These are phyloP conservation scores for Vitis riparia DNA, from an alignment of 164 flowering plant species.

Conservation along the genomic window DNA sequence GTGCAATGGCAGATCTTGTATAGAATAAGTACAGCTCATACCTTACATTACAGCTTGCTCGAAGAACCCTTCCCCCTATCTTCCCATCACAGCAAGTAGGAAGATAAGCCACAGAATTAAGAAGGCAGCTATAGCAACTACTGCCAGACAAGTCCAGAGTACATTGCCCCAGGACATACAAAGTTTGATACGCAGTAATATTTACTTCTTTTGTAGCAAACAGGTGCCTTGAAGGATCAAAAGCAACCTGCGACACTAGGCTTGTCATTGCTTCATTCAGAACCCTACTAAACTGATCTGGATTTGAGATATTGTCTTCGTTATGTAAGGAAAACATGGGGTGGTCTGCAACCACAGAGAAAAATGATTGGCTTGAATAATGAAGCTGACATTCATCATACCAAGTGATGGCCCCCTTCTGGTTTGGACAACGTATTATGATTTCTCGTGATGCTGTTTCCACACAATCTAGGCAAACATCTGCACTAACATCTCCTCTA, in stretches of 20 bases:
- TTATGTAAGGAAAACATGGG: no score
- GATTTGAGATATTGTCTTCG: no score
- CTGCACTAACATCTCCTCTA: no score
- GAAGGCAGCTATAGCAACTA: conserved; percentile 23
- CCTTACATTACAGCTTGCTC: conserved; percentile 24
- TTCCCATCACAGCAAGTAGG: conserved; percentile 3
- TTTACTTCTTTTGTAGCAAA: conserved; percentile 13
- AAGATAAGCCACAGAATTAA: conserved; percentile 7
- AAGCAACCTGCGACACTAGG: conserved; percentile 5
- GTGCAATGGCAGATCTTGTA: no score
- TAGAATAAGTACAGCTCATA: conserved; percentile 14
- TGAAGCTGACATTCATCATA: no score
- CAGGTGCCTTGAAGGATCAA: conserved; percentile 9
- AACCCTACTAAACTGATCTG: no score
- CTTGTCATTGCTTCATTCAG: background rate
- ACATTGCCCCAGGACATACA: conserved; percentile 35
- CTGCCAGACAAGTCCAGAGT: conserved; percentile 14
- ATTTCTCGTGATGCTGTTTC: no score
- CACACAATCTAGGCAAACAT: no score
- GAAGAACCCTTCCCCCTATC: conserved; percentile 17
- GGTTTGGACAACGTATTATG: no score
- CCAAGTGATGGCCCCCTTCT: no score
- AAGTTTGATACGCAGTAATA: background rate
- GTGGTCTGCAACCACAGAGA: no score
- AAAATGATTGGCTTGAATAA: no score